Evolutionary conservation across 176 grass and related monocot genomes (phyloP), one percentile per base, ranked within the genome.

Genomic region (Eragrostis nindensis): DNA sequence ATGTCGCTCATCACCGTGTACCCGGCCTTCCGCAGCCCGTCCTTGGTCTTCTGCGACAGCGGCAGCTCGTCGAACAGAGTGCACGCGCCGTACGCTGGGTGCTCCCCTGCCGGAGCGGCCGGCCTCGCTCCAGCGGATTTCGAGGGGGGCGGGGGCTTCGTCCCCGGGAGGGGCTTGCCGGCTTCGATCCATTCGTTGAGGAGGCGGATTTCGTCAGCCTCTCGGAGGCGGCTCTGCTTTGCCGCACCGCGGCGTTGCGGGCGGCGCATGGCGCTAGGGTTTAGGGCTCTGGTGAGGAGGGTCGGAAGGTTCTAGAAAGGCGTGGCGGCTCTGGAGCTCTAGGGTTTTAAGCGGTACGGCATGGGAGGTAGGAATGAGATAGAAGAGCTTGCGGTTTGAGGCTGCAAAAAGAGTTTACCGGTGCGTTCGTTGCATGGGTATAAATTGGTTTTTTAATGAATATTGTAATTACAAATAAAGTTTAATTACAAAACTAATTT

Each of bases 1-100:
- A 98, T 93, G 52, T 98, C 88, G 67, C 92, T 98, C 95, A 98
- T 95, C 86, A 93, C 88, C 49, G 48, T 82, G 78, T 84, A 98
- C 72, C 66, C 62, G 3, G 42, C 75, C 82, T 81, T 84, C 45
- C 86, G 67, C 59, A 95, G 75, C 52, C 70, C 90, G 68, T 89
- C 84, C 86, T 93, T 92, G 45, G 88, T 93, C 67, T 86, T 93
- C 66, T 79, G 75, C 27, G 95, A 95, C 44, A 98, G 79, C 16
- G 95, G 92, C 8, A 98, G 64, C 74, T 98, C 90, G 38, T 83
- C 70, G 67, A 95, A 98, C 68, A 76, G 71, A 55, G 83, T 91
- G 87, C 88, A 90, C 40, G 86, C 92, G 25, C 78, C 81, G 30
- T 95, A 95, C 11, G 80, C 63, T 25, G 88, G 71, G 85, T 93